Evolutionary conservation across 2,329 filamentous ascomycete genomes (phyloP).

Genomic region (Exophiala phaeomuriformis): DNA sequence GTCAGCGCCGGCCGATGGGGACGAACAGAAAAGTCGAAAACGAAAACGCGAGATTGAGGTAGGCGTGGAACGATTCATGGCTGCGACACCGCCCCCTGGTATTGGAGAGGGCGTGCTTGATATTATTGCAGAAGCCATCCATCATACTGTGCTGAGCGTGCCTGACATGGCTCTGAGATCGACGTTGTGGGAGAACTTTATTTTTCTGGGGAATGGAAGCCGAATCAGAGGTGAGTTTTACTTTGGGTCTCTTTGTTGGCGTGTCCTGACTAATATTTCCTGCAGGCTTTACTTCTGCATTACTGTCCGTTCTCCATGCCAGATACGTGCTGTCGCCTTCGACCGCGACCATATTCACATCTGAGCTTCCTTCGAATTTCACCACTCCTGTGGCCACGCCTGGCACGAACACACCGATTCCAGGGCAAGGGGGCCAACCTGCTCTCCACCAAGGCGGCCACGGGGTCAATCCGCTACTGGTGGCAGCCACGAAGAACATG

Average conservation of each 20-base stretch:
- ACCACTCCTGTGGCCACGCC: slow-evolving; percentile 86
- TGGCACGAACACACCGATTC: slow-evolving; percentile 72
- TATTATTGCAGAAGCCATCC: slow-evolving; percentile 73
- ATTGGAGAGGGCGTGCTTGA: slow-evolving; percentile 62
- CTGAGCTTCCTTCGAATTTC: slow-evolving; percentile 87
- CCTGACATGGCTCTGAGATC: slow-evolving; percentile 78
- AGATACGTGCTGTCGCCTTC: slow-evolving; percentile 88
- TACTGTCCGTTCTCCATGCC: slow-evolving; percentile 68
- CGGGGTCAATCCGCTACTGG: slow-evolving; percentile 80
- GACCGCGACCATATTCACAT: slow-evolving; percentile 93
- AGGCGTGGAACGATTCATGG: slow-evolving; percentile 54
- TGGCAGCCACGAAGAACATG: slow-evolving; percentile 62
- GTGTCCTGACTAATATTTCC: slow-evolving; percentile 31
- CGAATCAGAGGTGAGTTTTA: slow-evolving; percentile 49
- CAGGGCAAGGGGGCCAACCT: slow-evolving; percentile 40
- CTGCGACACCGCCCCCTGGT: slow-evolving; percentile 40
- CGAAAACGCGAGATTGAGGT: slow-evolving; percentile 51
- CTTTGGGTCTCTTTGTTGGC: slow-evolving; percentile 20
- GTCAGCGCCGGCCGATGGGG: slow-evolving; percentile 41
- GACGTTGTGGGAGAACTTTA: slow-evolving; percentile 82
- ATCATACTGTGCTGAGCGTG: slow-evolving; percentile 73
- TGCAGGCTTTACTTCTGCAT: slow-evolving; percentile 78
- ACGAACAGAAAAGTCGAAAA: slow-evolving; percentile 45
- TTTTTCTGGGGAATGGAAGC: slow-evolving; percentile 84
- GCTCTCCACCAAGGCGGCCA: slow-evolving; percentile 51